Base-by-base conservation (phyloP, 306 rosid genomes). In the Inga leiocalycina region DNA sequence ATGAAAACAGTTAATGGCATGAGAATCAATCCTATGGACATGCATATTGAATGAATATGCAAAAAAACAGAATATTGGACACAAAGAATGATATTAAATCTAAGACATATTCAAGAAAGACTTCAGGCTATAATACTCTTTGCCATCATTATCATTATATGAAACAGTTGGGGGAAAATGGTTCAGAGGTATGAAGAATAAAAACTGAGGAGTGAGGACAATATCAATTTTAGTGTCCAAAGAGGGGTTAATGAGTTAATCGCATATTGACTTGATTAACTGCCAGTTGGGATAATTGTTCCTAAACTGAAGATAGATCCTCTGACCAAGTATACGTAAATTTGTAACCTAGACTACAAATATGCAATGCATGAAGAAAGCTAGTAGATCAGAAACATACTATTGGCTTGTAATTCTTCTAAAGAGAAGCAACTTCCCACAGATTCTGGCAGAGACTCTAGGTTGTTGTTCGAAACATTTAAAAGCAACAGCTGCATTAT, bases 391-490 rank as follows among this genome's bases (percentile, higher is more conserved):
- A 79, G 69, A 85, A 79, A 75, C 77, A 61, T 88, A 97, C 99
- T 97, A 85, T 94, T 86, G 56, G 99, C 97, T 88, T 97, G 95
- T 84, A 97, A 84, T 87, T 97, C 99, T 97, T 97, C 99, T 74
- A 97, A 86, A 82, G 97, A 97, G 89, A 90, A 90, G 89, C 98
- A 97, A 87, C 97, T 89, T 77, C 99, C 99, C 56, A 97, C 88
- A 79, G 99, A 97, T 85, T 97, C 99, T 48, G 99, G 99, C 72
- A 97, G 95, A 82, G 89, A 91, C 80, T 86, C 86, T 65, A 97
- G 84, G 87, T 94, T 88, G 93, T 96, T 96, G 66, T 86, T 94
- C 35, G 99, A 90, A 81, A 92, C 93, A 81, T 97, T 91, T 83
- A 97, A 87, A 86, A 97, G 87, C 87, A 86, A 80, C 72, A 97